Evolutionary conservation across 345 rosid genomes (phyloP).

Genomic region (Acer negundo): DNA sequence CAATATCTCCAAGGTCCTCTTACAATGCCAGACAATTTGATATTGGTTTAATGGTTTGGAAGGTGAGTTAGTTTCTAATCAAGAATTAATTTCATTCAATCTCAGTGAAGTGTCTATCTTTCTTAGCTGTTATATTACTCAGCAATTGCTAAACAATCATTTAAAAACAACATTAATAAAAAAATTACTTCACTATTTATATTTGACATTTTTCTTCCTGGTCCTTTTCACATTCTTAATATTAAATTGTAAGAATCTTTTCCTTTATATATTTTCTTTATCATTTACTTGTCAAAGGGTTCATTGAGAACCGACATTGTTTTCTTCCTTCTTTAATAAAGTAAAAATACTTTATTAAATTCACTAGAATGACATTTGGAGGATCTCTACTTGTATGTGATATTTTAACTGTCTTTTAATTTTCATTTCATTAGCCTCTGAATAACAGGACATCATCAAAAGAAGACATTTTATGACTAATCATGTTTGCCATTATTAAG

Average conservation of each 20-base stretch:
- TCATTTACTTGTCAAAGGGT: constrained; percentile 25
- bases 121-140: neutral
- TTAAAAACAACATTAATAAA: neutral
- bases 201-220: constrained; percentile 15
- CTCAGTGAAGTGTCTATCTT: neutral
- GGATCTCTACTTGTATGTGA: neutral
- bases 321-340: constrained; percentile 14
- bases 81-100: neutral
- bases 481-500: constrained; percentile 11
- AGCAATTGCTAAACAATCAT: neutral
- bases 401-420: neutral
- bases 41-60: constrained; percentile 87
- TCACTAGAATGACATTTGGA: neutral
- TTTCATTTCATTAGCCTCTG: neutral
- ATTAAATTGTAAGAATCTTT: constrained; percentile 32
- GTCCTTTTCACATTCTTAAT: constrained; percentile 12
- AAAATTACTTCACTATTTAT: neutral
- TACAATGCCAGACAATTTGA: constrained; percentile 88
- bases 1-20: constrained; percentile 94
- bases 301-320: constrained; percentile 20
- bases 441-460: neutral
- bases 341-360: neutral
- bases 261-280: neutral
- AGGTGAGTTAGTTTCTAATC: constrained; percentile 49
- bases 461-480: neutral